Percentiles rank a stretch among this genome's conserved stretches.
phyloP scores from a whole-genome alignment of 495 filamentous ascomycete species.

The Penicillium tannophilum region DNA sequence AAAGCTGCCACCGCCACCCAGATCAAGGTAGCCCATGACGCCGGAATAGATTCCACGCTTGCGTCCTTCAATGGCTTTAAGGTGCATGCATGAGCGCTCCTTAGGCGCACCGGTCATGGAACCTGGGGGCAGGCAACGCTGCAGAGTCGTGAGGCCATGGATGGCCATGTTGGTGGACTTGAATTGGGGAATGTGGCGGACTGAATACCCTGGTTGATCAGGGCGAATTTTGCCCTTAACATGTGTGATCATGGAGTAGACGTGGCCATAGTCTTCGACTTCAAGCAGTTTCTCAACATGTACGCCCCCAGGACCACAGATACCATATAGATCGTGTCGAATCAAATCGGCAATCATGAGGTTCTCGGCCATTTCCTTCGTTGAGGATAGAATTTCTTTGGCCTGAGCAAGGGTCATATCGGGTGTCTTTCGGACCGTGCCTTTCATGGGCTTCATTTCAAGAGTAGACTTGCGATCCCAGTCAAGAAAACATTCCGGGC shows the following conservation, averaged over 20 bases:
- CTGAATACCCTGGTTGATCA: constrained; percentile 37
- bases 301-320: constrained; percentile 69
- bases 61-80: constrained; percentile 65
- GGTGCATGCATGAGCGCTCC: constrained; percentile 81
- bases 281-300: constrained; percentile 70
- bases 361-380: constrained; percentile 94
- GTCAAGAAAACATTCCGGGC: constrained; percentile 88
- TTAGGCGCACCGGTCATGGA: constrained; percentile 97
- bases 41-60: constrained; percentile 83
- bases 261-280: constrained; percentile 86
- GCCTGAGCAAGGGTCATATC: constrained; percentile 68
- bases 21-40: constrained; percentile 85
- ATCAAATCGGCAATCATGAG: constrained; percentile 98
- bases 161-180: constrained; percentile 44
- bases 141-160: constrained; percentile 73
- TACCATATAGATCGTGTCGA: constrained; percentile 83
- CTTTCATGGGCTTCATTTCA: constrained; percentile 83
- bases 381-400: constrained; percentile 65
- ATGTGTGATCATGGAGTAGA: constrained; percentile 88
- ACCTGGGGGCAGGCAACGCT: constrained; percentile 78
- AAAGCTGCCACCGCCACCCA: constrained; percentile 83
- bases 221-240: constrained; percentile 67
- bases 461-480: constrained; percentile 57
- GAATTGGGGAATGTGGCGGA: constrained; percentile 36
- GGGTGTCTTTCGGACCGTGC: constrained; percentile 77